phyloP scores from a whole-genome alignment of 257 asterid species.

The Lavandula angustifolia region DNA sequence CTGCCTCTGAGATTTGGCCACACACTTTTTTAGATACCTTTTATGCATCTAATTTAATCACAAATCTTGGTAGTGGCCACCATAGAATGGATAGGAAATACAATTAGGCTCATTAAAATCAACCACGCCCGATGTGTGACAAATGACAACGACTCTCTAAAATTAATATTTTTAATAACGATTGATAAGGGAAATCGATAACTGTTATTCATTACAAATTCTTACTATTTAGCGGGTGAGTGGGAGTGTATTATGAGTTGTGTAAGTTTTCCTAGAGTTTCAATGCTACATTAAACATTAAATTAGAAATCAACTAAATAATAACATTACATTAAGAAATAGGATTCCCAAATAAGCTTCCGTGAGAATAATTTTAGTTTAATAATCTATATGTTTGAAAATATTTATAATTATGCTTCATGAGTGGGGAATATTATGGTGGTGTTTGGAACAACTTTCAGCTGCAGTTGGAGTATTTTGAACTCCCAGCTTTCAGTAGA shows the following conservation, averaged over 20 bases:
- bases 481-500: too few species aligned
- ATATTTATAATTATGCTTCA: not conserved
- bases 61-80: slow-evolving; percentile 39
- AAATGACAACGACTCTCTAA: slow-evolving; percentile 32
- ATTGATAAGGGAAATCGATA: too few species aligned
- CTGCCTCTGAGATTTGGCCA: slow-evolving; percentile 52
- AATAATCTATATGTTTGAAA: not conserved
- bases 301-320: too few species aligned
- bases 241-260: slow-evolving; percentile 28
- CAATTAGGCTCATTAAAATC: slow-evolving; percentile 20
- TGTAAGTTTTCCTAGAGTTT: not conserved
- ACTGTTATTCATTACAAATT: slow-evolving; percentile 1
- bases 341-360: not conserved
- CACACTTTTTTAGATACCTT: slow-evolving; percentile 26
- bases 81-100: slow-evolving; percentile 26
- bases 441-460: too few species aligned
- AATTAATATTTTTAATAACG: slow-evolving; percentile 6
- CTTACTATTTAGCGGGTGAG: slow-evolving; percentile 7
- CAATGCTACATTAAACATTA: not conserved
- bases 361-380: too few species aligned
- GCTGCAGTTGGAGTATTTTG: too few species aligned
- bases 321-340: not conserved
- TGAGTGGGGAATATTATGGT: not conserved
- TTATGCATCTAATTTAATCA: slow-evolving; percentile 24
- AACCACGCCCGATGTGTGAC: slow-evolving; percentile 34